These are phyloP conservation scores for Trametes cingulata DNA, from an alignment of 768 basidiomycete genomes.

Conservation along the genomic window DNA sequence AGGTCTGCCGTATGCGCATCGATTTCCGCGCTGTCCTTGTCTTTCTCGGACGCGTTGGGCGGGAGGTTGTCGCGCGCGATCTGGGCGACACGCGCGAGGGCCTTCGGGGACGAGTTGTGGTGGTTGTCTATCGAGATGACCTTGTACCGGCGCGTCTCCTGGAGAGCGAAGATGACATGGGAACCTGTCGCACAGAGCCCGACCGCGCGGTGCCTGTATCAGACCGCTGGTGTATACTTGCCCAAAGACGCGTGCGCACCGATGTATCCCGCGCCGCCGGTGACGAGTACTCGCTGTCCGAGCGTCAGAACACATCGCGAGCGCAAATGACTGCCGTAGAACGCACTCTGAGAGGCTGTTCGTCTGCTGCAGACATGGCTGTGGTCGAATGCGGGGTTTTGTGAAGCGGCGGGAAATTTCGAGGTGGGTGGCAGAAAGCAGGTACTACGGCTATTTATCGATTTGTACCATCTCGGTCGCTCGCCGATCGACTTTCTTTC, in stretches of 20 bases:
- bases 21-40: conserved; percentile 72
- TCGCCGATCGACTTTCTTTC: neutral
- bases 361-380: conserved; percentile 17
- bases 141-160: conserved; percentile 86
- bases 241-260: conserved; percentile 45
- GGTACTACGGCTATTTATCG: conserved; percentile 14
- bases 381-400: neutral
- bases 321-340: neutral
- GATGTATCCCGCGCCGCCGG: conserved; percentile 89
- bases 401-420: neutral
- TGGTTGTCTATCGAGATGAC: conserved; percentile 95
- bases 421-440: conserved; percentile 11
- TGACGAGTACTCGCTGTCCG: conserved; percentile 61
- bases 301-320: conserved; percentile 2
- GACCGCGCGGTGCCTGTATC: conserved; percentile 14
- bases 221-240: conserved; percentile 20
- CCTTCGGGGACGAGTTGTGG: conserved; percentile 83
- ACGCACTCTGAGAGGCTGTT: conserved; percentile 24
- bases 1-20: conserved; percentile 74
- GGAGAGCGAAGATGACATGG: conserved; percentile 85
- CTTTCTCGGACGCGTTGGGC: conserved; percentile 59
- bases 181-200: conserved; percentile 59
- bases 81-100: conserved; percentile 75
- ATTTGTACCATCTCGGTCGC: conserved; percentile 2
- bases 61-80: conserved; percentile 78